Percentiles rank a stretch among this genome's conserved stretches.
These are phyloP conservation scores for Aspergillus carbonarius DNA, from an alignment of 2,329 filamentous ascomycete genomes.

Conservation along the genomic window DNA sequence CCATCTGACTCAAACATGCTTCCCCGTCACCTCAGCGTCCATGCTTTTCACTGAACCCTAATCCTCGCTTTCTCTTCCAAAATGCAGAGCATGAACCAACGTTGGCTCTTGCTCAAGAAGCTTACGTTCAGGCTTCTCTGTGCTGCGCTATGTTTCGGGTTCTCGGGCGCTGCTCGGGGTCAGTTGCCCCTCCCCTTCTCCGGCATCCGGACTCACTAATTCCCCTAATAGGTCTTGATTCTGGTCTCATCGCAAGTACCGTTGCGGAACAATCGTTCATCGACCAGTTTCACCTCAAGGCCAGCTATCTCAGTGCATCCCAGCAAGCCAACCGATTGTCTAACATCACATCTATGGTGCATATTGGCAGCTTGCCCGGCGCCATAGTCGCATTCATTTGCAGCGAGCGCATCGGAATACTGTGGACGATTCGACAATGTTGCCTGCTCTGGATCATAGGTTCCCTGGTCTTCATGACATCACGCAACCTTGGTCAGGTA, in stretches of 20 bases:
- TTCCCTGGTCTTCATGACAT: constrained; percentile 35
- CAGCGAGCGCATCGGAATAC: constrained; percentile 28
- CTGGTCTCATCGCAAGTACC: constrained; percentile 23
- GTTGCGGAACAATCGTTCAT: constrained; percentile 22
- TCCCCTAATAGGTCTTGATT: constrained; percentile 16
- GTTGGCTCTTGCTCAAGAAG: neutral
- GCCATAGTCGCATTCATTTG: constrained; percentile 32
- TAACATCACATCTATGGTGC: constrained; percentile 43
- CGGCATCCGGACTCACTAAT: neutral
- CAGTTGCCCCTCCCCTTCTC: neutral
- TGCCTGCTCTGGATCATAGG: constrained; percentile 22
- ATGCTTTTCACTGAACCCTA: neutral
- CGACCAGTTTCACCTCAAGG: constrained; percentile 13
- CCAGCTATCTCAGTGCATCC: constrained; percentile 11
- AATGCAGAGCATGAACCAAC: neutral
- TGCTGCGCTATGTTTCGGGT: constrained; percentile 2
- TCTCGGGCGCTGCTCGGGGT: constrained; percentile 5
- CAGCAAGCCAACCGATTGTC: constrained; percentile 34
- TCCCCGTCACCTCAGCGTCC: neutral
- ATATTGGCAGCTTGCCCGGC: constrained; percentile 41
- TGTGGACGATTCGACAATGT: constrained; percentile 22
- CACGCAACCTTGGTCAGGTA: constrained; percentile 27
- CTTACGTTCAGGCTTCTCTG: constrained; percentile 1
- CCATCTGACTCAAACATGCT: neutral
- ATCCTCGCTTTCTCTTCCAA: neutral